A percentile compares a stretch with the other conserved stretches of the same genome.
Conservation (phyloP, 257 asterid species). For the Scutellaria barbata region DNA sequence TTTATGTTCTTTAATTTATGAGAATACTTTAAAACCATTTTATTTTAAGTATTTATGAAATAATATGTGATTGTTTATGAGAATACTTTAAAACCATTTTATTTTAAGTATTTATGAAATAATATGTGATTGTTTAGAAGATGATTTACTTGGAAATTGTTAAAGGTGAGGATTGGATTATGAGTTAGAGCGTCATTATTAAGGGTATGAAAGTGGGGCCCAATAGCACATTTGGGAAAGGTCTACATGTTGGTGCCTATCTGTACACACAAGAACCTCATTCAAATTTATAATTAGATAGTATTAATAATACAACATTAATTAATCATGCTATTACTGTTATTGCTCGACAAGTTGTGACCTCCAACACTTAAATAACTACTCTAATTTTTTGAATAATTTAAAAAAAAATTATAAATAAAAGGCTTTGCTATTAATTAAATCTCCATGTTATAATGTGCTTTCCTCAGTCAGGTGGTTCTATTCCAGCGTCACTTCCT, state of each 20-base stretch:
- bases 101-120: too few relatives aligned
- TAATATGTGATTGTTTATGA: too few relatives aligned
- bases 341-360: slow-evolving; percentile 68
- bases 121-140: too few relatives aligned
- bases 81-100: too few relatives aligned
- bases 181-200: slow-evolving; percentile 41
- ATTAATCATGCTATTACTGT: slow-evolving; percentile 49
- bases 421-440: background rate
- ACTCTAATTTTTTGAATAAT: slow-evolving; percentile 9
- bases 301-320: slow-evolving; percentile 41
- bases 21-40: too few relatives aligned
- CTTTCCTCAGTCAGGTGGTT: slow-evolving; percentile 26
- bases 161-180: background rate
- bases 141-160: too few relatives aligned
- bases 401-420: background rate
- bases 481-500: slow-evolving; percentile 42
- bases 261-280: slow-evolving; percentile 53
- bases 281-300: slow-evolving; percentile 30
- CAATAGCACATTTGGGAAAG: slow-evolving; percentile 41
- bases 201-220: slow-evolving; percentile 46
- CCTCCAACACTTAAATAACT: slow-evolving; percentile 36
- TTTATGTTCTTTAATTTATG: too few relatives aligned
- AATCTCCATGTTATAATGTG: background rate
- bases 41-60: too few relatives aligned
- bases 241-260: slow-evolving; percentile 56